Percentiles rank a stretch among this genome's conserved stretches.
Evolutionary conservation across 192 early-diverging fungal genomes (phyloP).

Genomic region (Phycomyces blakesleeanus): DNA sequence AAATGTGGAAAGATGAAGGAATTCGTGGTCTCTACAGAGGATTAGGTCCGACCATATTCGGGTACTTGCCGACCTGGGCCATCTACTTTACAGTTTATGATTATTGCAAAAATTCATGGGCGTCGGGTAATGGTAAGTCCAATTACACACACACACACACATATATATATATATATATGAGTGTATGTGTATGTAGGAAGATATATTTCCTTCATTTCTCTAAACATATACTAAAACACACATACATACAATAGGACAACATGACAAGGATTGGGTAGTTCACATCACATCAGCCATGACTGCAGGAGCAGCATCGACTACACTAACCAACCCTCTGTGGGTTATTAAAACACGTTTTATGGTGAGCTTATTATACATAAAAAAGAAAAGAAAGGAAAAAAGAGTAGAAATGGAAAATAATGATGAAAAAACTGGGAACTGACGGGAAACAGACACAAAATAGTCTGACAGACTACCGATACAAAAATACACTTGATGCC

Average conservation of each 20-base stretch:
- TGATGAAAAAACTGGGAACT: background rate
- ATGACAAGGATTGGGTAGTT: slow-evolving; percentile 50
- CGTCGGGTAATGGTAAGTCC: slow-evolving; percentile 11
- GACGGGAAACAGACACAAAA: slow-evolving; percentile 63
- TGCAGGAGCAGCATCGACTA: slow-evolving; percentile 74
- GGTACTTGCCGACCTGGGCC: slow-evolving; percentile 88
- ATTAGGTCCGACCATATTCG: slow-evolving; percentile 79
- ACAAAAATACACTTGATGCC: slow-evolving; percentile 79
- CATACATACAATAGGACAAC: too few relatives aligned
- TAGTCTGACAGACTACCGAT: slow-evolving; percentile 69
- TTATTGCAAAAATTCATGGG: slow-evolving; percentile 53
- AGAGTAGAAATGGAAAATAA: background rate
- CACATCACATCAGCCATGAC: slow-evolving; percentile 85
- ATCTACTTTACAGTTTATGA: slow-evolving; percentile 94
- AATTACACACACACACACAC: too few relatives aligned
- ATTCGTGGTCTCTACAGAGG: slow-evolving; percentile 87
- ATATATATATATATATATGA: too few relatives aligned
- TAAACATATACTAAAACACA: too few relatives aligned
- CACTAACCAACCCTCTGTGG: slow-evolving; percentile 87
- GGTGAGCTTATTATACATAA: slow-evolving; percentile 55
- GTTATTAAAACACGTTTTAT: slow-evolving; percentile 89
- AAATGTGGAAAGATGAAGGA: slow-evolving; percentile 80
- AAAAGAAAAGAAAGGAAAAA: background rate
- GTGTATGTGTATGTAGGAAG: too few relatives aligned
- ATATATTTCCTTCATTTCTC: too few relatives aligned